Base-by-base conservation (phyloP, 23 red algal species). In the Agarophyton chilense region DNA sequence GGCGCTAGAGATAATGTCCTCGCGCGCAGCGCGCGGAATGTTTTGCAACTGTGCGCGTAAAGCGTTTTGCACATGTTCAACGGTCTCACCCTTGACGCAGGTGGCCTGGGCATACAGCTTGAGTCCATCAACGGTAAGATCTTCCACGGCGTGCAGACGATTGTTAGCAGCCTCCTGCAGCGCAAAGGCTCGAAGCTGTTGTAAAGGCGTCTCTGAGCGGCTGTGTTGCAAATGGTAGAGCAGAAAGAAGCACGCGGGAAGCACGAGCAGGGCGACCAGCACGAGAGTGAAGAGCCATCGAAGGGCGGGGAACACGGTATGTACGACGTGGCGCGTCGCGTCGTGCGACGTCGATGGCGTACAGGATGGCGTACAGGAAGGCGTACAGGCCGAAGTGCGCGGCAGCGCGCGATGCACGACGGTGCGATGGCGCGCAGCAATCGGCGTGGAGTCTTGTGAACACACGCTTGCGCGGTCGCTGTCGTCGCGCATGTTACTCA, bases 51-150 rank as follows among this genome's bases (percentile, higher is more conserved):
- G 52, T 39, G 52, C 52, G 12, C 52, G 4, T 0, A 82, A 19
- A 32, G 31, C 78, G 6, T 60, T 3, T 54, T 41, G 44, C 4
- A 82, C 43, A 3, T 54, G 24, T 1, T 10, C 45, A 8, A 60
- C 52, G 52, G 29, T 60, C 12, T 24, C 10, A 11, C 78, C 78
- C 36, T 64, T 60, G 0, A 82, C 78, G 17, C 78, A 82, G 21
- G 58, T 44, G 22, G 78, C 52, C 22, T 82, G 78, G 26, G 78
- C 78, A 40, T 82, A 82, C 2, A 82, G 52, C 11, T 82, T 64
- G 9, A 53, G 12, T 28, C 58, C 78, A 40, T 64, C 52, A 2
- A 82, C 78, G 1, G 35, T 5, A 31, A 82, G 41, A 0, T 58
- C 52, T 35, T 38, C 78, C 4, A 82, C 63, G 42, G 52, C 31